A percentile compares a stretch with the other conserved stretches of the same genome.
Evolutionary conservation across 805 yeast species (phyloP).

Genomic region (Kazachstania psychrophila): DNA sequence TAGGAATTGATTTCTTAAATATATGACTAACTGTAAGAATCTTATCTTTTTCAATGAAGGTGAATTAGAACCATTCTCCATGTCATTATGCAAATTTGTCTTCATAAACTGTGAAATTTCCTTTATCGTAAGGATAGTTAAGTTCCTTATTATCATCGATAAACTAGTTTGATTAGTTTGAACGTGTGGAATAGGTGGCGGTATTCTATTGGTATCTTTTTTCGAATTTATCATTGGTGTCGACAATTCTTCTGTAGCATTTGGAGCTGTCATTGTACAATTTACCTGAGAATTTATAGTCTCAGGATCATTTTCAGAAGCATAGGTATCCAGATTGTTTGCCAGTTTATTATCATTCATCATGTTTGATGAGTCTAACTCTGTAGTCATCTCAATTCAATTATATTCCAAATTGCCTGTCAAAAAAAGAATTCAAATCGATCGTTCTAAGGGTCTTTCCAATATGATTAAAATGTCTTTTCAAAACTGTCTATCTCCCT

Average conservation of each 20-base stretch:
- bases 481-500: too few relatives aligned
- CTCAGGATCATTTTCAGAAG: too few relatives aligned
- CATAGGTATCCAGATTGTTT: not conserved
- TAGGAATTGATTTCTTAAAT: conserved; percentile 72
- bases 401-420: too few relatives aligned
- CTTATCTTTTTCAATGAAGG: conserved; percentile 43
- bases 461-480: too few relatives aligned
- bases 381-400: conserved; percentile 13
- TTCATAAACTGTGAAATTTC: conserved; percentile 30
- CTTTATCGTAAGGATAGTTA: conserved; percentile 26
- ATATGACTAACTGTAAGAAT: conserved; percentile 59
- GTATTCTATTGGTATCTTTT: not conserved
- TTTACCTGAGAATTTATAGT: too few relatives aligned
- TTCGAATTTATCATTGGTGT: not conserved
- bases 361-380: conserved; percentile 11
- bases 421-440: too few relatives aligned
- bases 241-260: not conserved
- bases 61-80: not conserved
- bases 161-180: conserved; percentile 29
- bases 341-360: conserved; percentile 5
- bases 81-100: conserved; percentile 19
- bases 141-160: conserved; percentile 25
- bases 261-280: too few relatives aligned
- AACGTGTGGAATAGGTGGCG: conserved; percentile 29
- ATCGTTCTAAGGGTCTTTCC: too few relatives aligned